Evolutionary conservation across 2,329 filamentous ascomycete genomes (phyloP).

Genomic region (Phaeosphaeria sp.): DNA sequence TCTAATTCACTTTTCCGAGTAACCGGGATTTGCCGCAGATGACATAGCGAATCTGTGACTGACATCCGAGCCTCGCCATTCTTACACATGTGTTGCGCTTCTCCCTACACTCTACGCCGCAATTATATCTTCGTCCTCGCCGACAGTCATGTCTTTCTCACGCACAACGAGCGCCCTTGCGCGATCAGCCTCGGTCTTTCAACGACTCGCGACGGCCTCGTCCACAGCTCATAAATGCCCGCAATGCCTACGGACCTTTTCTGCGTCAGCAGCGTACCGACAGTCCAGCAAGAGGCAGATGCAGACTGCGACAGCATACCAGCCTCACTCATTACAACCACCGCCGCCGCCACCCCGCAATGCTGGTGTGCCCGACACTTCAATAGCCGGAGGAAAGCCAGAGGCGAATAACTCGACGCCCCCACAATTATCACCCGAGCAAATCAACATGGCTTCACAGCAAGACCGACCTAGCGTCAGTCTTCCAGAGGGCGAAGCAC

Average conservation of each 20-base stretch:
- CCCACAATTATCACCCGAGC: conserved; percentile 46
- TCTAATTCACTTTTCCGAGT: conserved; percentile 16
- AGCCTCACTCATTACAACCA: conserved; percentile 64
- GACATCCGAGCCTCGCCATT: conserved; percentile 16
- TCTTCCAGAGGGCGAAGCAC: conserved; percentile 68
- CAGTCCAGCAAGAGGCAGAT: conserved; percentile 53
- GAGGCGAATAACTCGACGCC: conserved; percentile 56
- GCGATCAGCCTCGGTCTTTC: conserved; percentile 29
- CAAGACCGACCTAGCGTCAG: conserved; percentile 50
- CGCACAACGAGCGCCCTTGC: conserved; percentile 31
- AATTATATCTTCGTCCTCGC: neutral
- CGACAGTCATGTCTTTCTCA: conserved; percentile 40
- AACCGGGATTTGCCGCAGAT: conserved; percentile 28
- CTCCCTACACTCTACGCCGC: neutral
- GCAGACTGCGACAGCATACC: conserved; percentile 70
- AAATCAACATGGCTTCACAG: conserved; percentile 18
- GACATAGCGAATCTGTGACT: conserved; percentile 37
- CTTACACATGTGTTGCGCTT: conserved; percentile 11
- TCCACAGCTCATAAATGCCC: conserved; percentile 44
- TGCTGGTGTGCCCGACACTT: conserved; percentile 64
- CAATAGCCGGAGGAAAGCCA: conserved; percentile 62
- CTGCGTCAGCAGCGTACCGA: conserved; percentile 45
- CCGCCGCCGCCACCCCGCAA: conserved; percentile 66
- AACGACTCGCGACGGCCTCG: conserved; percentile 34
- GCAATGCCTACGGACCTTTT: conserved; percentile 56